Evolutionary conservation across 805 yeast species (phyloP).

Genomic region (Wickerhamomyces queroliae): DNA sequence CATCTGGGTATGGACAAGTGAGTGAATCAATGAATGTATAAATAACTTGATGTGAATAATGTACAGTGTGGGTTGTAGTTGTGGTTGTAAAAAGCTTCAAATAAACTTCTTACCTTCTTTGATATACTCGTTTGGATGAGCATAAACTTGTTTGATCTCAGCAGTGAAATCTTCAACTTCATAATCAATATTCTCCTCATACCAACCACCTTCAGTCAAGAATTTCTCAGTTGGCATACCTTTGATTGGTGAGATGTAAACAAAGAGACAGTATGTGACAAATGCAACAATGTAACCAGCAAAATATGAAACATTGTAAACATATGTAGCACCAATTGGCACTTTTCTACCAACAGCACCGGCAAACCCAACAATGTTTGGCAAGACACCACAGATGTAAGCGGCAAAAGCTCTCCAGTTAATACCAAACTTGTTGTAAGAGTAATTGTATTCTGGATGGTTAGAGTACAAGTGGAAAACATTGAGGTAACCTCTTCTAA

Average conservation of each 20-base stretch:
- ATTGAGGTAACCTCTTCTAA: slow-evolving; percentile 60
- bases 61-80: too few relatives aligned
- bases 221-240: slow-evolving; percentile 31
- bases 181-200: slow-evolving; percentile 32
- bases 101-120: slow-evolving; percentile 1
- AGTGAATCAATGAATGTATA: too few relatives aligned
- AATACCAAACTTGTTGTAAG: slow-evolving; percentile 51
- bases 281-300: slow-evolving; percentile 61
- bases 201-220: slow-evolving; percentile 47
- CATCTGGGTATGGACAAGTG: too few relatives aligned
- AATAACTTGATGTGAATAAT: too few relatives aligned
- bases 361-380: slow-evolving; percentile 78
- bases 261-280: slow-evolving; percentile 43
- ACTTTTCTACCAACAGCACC: slow-evolving; percentile 69
- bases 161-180: not conserved
- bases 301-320: slow-evolving; percentile 67
- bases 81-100: too few relatives aligned
- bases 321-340: slow-evolving; percentile 70
- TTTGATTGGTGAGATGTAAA: slow-evolving; percentile 42
- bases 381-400: slow-evolving; percentile 67
- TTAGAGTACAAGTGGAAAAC: slow-evolving; percentile 55
- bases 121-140: slow-evolving; percentile 1
- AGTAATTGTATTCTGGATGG: slow-evolving; percentile 36
- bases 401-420: slow-evolving; percentile 80
- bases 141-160: not conserved